Conservation (phyloP, 345 rosid genomes). For the Gossypium stocksii region DNA sequence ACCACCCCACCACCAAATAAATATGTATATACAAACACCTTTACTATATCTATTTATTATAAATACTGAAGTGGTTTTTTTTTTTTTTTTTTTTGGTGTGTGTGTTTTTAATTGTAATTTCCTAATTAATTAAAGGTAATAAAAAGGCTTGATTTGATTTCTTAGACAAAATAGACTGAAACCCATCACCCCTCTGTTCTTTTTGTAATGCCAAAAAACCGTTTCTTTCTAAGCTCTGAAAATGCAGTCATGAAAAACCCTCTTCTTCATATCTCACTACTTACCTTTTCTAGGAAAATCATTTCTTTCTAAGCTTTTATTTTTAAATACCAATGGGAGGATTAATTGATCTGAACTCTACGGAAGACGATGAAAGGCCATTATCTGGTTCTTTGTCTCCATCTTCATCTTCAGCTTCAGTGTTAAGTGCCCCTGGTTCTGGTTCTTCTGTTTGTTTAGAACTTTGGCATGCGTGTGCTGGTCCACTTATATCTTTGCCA, state of each 20-base stretch:
- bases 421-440: slow-evolving; percentile 33
- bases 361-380: slow-evolving; percentile 74
- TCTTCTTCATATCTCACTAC: slow-evolving; percentile 8
- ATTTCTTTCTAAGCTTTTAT: neutral
- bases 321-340: slow-evolving; percentile 49
- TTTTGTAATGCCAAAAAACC: slow-evolving; percentile 25
- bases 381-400: slow-evolving; percentile 67
- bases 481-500: slow-evolving; percentile 87
- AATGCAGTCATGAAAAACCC: slow-evolving; percentile 36
- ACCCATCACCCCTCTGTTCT: slow-evolving; percentile 3
- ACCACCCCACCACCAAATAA: neutral
- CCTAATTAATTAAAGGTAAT: slow-evolving; percentile 15
- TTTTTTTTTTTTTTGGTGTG: too few species aligned
- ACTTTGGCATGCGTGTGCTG: slow-evolving; percentile 99
- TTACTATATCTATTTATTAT: too few species aligned
- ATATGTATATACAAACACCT: too few species aligned
- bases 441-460: slow-evolving; percentile 64
- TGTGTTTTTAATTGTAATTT: neutral
- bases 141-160: slow-evolving; percentile 40
- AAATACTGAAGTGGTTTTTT: too few species aligned
- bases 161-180: neutral
- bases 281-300: neutral
- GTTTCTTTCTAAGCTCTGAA: neutral
- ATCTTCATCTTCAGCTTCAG: slow-evolving; percentile 56
- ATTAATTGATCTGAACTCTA: slow-evolving; percentile 91